Evolutionary conservation across 2,329 filamentous ascomycete genomes (phyloP), one percentile per base, ranked within the genome.

Genomic region (Xylaria arbuscula): DNA sequence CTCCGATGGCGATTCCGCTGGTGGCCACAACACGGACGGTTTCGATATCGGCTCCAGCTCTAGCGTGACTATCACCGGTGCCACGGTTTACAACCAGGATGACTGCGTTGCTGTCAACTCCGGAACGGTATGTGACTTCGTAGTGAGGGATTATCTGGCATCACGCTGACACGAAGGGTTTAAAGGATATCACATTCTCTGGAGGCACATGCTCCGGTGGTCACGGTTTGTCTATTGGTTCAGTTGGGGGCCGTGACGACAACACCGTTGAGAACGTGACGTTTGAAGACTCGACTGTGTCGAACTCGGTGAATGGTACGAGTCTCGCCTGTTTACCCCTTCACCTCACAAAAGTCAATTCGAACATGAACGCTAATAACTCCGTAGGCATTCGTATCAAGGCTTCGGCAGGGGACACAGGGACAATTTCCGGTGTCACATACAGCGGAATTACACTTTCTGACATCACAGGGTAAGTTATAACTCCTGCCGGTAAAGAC

Each of bases 61-160:
- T 28, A 80, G 80, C 42, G 79, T 88, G 45, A 83, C 79, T 59
- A 88, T 89, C 75, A 80, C 80, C 60, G 82, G 83, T 50, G 85
- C 85, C 32, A 82, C 79, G 63, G 80, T 88, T 63, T 81, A 85
- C 75, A 88, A 88, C 79, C 87, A 89, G 77, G 87, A 89, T 68
- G 87, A 89, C 73, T 89, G 87, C 73, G 77, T 89, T 11, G 87
- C 87, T 40, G 79, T 89, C 72, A 89, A 88, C 80, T 87, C 84
- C 1, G 86, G 87, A 64, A 83, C 75, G 56, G 79, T 70, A 60
- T 2, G 68, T 62, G 6, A 2, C 9, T 48, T 42, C 5, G 13
- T n/a, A 2, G 17, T 10, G n/a, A 6, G 8, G 9, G 10, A 28
- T 0, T 19, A 7, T 32, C 1, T 7, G 13, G 15, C 13, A 45